Percentiles rank a stretch among this genome's conserved stretches.
These are phyloP conservation scores for Malus fusca DNA, from an alignment of 306 rosid species.

Conservation along the genomic window DNA sequence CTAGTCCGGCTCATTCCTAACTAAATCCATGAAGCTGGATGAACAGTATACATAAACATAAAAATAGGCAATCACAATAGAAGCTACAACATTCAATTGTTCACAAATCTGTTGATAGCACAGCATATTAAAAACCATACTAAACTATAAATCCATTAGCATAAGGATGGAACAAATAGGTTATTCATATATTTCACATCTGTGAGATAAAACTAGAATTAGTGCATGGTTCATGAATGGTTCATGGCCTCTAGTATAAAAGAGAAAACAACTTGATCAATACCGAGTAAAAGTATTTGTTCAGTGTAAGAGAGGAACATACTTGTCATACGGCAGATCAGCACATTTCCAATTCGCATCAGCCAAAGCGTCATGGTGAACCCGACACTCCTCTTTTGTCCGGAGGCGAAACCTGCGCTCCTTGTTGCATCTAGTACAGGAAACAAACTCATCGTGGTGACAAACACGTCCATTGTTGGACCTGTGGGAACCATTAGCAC, in stretches of 20 bases:
- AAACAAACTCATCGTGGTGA: slow-evolving; percentile 86
- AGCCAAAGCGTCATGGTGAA: slow-evolving; percentile 87
- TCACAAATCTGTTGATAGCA: neutral
- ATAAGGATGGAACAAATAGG: neutral
- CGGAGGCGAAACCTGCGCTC: slow-evolving; percentile 91
- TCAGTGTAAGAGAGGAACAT: slow-evolving; percentile 24
- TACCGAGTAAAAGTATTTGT: neutral
- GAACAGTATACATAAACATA: neutral
- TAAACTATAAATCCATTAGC: neutral
- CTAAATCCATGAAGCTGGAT: neutral
- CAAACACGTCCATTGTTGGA: slow-evolving; percentile 60
- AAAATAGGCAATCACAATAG: neutral
- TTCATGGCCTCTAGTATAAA: neutral
- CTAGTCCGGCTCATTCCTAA: neutral
- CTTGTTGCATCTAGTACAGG: slow-evolving; percentile 69
- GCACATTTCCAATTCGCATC: slow-evolving; percentile 76
- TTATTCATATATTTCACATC: neutral
- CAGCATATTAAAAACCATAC: neutral
- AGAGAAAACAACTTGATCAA: neutral
- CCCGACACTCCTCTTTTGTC: slow-evolving; percentile 76
- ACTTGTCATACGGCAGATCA: slow-evolving; percentile 88
- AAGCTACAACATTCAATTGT: neutral
- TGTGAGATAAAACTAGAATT: neutral
- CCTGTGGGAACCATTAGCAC: slow-evolving; percentile 55
- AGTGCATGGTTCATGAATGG: neutral